Evolutionary conservation across 495 filamentous ascomycete species (phyloP).

Genomic region (Pseudomonodictys pantanalensis): DNA sequence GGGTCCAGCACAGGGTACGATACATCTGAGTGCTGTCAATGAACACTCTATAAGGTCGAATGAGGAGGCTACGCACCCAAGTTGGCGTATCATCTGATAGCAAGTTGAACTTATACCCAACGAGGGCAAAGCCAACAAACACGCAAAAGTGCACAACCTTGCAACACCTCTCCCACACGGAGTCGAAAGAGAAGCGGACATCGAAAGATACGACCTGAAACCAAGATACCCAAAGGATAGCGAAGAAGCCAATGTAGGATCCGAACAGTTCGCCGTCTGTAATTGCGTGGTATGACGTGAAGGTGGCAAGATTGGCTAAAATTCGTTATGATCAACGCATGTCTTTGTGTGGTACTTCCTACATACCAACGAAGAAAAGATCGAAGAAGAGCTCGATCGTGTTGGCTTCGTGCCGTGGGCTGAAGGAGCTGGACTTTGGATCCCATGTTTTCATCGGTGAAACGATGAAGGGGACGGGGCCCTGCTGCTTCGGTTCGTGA

Average conservation of each 20-base stretch:
- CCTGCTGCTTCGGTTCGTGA: too few species aligned
- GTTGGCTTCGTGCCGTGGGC: conserved; percentile 47
- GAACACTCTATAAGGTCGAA: not conserved
- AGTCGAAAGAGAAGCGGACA: conserved; percentile 21
- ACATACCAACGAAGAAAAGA: conserved; percentile 58
- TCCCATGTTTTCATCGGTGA: conserved; percentile 10
- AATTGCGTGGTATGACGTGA: conserved; percentile 44
- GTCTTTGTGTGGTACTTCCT: too few species aligned
- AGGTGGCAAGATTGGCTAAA: conserved; percentile 57
- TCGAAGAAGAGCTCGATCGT: conserved; percentile 64
- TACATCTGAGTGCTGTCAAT: conserved; percentile 2
- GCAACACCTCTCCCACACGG: conserved; percentile 15
- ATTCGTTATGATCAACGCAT: not conserved
- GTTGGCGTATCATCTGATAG: not conserved
- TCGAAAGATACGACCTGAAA: conserved; percentile 21
- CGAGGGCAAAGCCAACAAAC: conserved; percentile 23
- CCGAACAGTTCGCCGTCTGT: not conserved
- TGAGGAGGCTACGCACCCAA: not conserved
- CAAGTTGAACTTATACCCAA: conserved; percentile 19
- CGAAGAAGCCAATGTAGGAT: conserved; percentile 26
- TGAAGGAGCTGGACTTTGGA: not conserved
- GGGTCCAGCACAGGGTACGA: conserved; percentile 17
- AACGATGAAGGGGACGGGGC: too few species aligned
- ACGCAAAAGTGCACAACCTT: conserved; percentile 19
- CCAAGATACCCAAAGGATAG: conserved; percentile 22